Conservation (phyloP, 768 basidiomycete species). For the Lyophyllum semitale region DNA sequence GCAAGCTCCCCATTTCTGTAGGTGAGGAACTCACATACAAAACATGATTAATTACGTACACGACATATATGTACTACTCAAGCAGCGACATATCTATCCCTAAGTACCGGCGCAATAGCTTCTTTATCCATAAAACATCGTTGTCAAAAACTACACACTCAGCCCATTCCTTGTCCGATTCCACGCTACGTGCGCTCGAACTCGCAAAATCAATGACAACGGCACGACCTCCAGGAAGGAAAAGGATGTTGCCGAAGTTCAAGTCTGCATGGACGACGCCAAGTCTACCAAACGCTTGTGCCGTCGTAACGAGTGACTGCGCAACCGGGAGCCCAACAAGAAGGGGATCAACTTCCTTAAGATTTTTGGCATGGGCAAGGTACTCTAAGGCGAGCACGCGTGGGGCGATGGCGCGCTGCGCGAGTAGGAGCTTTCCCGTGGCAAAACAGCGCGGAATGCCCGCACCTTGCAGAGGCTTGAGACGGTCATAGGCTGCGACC, state of each 20-base stretch:
- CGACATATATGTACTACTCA: no score
- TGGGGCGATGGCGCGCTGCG: not conserved
- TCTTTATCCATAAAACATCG: not conserved
- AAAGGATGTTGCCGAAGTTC: not conserved
- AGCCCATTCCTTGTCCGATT: not conserved
- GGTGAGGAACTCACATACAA: no score
- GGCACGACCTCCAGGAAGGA: not conserved
- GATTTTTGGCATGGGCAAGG: not conserved
- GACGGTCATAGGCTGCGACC: not conserved
- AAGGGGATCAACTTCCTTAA: not conserved
- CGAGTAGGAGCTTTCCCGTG: not conserved
- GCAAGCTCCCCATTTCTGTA: no score
- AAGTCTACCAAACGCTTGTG: not conserved
- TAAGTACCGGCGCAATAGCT: not conserved
- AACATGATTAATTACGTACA: no score
- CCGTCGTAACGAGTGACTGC: not conserved
- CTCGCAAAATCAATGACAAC: not conserved
- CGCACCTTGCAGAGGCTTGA: not conserved
- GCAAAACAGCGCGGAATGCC: not conserved
- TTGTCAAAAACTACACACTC: not conserved
- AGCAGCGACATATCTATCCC: not conserved
- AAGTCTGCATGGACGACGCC: not conserved
- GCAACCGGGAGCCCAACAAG: not conserved
- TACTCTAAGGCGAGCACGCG: not conserved
- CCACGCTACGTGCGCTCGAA: not conserved